These are phyloP conservation scores for Exophiala oligosperma DNA, from an alignment of 2,329 filamentous ascomycete species.

Conservation along the genomic window DNA sequence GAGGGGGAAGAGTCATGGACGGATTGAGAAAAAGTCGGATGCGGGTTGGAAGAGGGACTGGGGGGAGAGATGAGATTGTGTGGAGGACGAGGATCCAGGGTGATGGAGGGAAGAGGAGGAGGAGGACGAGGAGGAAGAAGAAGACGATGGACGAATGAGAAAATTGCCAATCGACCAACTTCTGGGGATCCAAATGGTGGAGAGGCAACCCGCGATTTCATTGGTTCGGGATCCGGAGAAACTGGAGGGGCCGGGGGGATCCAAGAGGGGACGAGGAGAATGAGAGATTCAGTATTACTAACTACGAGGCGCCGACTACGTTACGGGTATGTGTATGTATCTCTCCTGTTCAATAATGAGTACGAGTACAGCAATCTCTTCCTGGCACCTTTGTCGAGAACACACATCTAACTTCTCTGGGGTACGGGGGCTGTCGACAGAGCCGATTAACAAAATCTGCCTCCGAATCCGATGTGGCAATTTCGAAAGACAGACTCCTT, in stretches of 20 bases:
- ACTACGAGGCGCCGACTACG: too few species aligned
- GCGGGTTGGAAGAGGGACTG: background rate
- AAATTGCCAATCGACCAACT: background rate
- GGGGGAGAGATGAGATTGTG: background rate
- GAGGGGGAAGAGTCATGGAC: background rate
- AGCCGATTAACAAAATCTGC: too few species aligned
- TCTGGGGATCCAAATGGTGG: background rate
- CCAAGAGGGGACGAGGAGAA: too few species aligned
- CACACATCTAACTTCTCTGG: too few species aligned
- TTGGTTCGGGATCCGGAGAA: background rate
- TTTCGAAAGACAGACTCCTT: background rate
- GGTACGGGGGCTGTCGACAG: too few species aligned
- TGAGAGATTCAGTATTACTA: too few species aligned
- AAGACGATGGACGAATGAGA: background rate
- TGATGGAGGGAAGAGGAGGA: background rate
- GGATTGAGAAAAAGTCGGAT: background rate
- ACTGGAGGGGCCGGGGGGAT: background rate
- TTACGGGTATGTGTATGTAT: too few species aligned
- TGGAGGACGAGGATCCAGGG: background rate
- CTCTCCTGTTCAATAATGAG: too few species aligned
- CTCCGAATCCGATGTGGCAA: background rate
- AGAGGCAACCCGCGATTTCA: background rate
- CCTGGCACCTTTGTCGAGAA: too few species aligned
- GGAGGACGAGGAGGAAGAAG: slow-evolving; percentile 3
- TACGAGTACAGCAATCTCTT: too few species aligned